phyloP scores from a whole-genome alignment of 129 eudicot species.

The Lactuca saligna region DNA sequence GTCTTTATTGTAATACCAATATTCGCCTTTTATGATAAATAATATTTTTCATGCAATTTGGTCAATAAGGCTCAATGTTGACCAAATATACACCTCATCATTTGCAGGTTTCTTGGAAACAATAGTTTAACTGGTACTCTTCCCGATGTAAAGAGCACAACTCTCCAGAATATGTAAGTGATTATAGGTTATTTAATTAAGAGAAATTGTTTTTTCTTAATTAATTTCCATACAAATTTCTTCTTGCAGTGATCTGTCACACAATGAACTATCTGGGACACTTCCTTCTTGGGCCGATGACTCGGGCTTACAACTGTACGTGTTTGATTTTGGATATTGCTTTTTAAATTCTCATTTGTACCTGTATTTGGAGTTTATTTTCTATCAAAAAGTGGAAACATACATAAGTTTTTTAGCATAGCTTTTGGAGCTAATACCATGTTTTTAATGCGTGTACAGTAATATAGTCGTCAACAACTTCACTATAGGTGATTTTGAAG shows the following conservation, averaged over 20 bases:
- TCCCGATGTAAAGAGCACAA: slow-evolving; percentile 44
- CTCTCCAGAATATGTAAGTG: slow-evolving; percentile 56
- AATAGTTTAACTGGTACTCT: slow-evolving; percentile 61
- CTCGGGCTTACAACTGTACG: slow-evolving; percentile 52
- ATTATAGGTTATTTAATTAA: not conserved
- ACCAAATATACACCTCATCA: not conserved
- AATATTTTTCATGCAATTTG: slow-evolving; percentile 4
- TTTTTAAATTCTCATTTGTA: no score
- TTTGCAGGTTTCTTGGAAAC: slow-evolving; percentile 79
- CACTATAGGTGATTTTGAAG: slow-evolving; percentile 28
- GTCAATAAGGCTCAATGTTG: not conserved
- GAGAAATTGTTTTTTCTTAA: no score
- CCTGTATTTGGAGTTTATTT: no score
- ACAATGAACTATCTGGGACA: slow-evolving; percentile 62
- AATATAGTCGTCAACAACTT: slow-evolving; percentile 66
- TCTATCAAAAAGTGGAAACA: no score
- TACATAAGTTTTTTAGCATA: no score
- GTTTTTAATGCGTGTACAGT: slow-evolving; percentile 28
- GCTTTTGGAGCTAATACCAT: no score
- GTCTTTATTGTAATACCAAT: slow-evolving; percentile 48
- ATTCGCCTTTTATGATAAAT: slow-evolving; percentile 4
- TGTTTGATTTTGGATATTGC: not conserved
- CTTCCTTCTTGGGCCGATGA: slow-evolving; percentile 52
- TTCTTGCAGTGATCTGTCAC: slow-evolving; percentile 66
- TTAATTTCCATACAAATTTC: not conserved